A percentile compares a stretch with the other conserved stretches of the same genome.
Evolutionary conservation across 2,329 filamentous ascomycete species (phyloP).

Genomic region (Emericellopsis atlantica): DNA sequence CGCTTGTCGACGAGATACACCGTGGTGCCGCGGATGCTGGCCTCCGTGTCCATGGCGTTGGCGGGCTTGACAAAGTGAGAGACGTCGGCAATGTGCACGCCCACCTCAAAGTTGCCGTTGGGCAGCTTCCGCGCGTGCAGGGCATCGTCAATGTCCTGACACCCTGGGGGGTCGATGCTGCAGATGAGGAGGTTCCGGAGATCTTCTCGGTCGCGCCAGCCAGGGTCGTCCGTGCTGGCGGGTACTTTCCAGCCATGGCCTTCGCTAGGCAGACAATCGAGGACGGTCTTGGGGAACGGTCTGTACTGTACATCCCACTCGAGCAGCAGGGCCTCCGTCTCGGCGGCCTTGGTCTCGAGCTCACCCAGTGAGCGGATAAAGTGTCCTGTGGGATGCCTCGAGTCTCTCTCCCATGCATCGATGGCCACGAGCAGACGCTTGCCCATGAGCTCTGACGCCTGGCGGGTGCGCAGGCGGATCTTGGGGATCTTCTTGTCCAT

Average conservation of each 20-base stretch:
- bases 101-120: slow-evolving; percentile 91
- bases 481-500: slow-evolving; percentile 99
- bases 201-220: slow-evolving; percentile 78
- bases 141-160: slow-evolving; percentile 96
- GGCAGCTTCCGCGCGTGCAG: slow-evolving; percentile 74
- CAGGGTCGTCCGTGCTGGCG: slow-evolving; percentile 61
- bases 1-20: slow-evolving; percentile 98
- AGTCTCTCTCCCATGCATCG: slow-evolving; percentile 90
- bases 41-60: slow-evolving; percentile 94
- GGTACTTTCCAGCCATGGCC: slow-evolving; percentile 94
- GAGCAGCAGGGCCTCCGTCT: slow-evolving; percentile 79
- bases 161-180: slow-evolving; percentile 92
- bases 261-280: slow-evolving; percentile 84
- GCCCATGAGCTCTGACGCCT: slow-evolving; percentile 77
- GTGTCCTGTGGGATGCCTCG: slow-evolving; percentile 83
- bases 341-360: slow-evolving; percentile 91
- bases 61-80: slow-evolving; percentile 96
- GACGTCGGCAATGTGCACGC: slow-evolving; percentile 98
- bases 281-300: slow-evolving; percentile 87
- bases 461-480: slow-evolving; percentile 82
- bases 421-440: slow-evolving; percentile 89
- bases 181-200: slow-evolving; percentile 79
- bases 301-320: slow-evolving; percentile 98
- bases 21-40: slow-evolving; percentile 85
- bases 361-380: slow-evolving; percentile 89